phyloP scores from a whole-genome alignment of 2,329 filamentous ascomycete genomes.

The Davidsoniella virescens region DNA sequence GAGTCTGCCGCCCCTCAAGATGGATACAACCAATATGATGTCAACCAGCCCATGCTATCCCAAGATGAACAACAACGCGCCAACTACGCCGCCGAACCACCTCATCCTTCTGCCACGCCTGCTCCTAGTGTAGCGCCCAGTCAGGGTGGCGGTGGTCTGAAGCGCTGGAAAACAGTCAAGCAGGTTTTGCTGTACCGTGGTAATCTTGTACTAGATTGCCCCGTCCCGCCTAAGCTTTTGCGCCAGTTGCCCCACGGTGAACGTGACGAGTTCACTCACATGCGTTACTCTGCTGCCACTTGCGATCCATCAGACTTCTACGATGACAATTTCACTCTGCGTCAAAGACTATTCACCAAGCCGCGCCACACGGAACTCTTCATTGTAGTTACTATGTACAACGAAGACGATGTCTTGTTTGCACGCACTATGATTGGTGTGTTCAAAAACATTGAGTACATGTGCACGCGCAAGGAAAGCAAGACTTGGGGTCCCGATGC shows the following conservation, averaged over 20 bases:
- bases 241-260: conserved; percentile 82
- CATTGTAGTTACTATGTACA: conserved; percentile 97
- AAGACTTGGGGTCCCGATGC: conserved; percentile 93
- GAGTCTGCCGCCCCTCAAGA: conserved; percentile 37
- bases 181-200: conserved; percentile 94
- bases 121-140: conserved; percentile 8
- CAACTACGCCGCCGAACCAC: conserved; percentile 30
- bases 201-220: conserved; percentile 92
- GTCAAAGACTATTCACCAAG: conserved; percentile 84
- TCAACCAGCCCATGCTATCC: conserved; percentile 60
- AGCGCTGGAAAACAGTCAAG: conserved; percentile 96
- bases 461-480: conserved; percentile 82
- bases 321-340: conserved; percentile 75
- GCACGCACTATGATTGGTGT: conserved; percentile 97
- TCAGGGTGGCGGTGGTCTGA: conserved; percentile 33
- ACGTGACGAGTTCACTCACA: conserved; percentile 80
- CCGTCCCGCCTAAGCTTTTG: conserved; percentile 74
- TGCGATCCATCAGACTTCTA: conserved; percentile 85
- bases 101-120: conserved; percentile 24
- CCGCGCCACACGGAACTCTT: conserved; percentile 86
- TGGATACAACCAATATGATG: conserved; percentile 46
- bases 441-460: conserved; percentile 95
- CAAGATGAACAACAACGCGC: conserved; percentile 35
- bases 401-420: conserved; percentile 93
- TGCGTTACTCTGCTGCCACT: conserved; percentile 81